Conservation (phyloP, 2,329 filamentous ascomycete species). For the Colletotrichum truncatum region DNA sequence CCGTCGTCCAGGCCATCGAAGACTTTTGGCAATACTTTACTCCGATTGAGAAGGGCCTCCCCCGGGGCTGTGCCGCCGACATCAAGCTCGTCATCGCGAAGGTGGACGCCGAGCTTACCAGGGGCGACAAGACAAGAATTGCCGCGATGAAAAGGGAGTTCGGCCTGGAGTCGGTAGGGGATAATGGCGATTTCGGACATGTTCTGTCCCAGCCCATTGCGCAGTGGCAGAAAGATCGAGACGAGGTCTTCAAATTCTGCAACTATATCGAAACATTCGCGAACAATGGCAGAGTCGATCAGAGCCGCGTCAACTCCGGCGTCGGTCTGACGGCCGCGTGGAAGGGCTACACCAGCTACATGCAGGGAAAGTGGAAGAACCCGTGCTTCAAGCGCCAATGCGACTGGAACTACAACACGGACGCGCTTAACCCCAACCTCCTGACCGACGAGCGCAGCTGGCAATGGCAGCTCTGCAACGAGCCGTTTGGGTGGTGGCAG, state of each 20-base stretch:
- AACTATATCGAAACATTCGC: slow-evolving; percentile 4
- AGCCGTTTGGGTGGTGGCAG: slow-evolving; percentile 25
- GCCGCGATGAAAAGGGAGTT: slow-evolving; percentile 23
- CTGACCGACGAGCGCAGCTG: neutral
- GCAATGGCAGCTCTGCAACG: slow-evolving; percentile 28
- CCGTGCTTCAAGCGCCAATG: neutral
- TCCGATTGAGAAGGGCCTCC: slow-evolving; percentile 48
- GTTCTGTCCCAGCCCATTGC: slow-evolving; percentile 10
- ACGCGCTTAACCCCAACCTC: neutral
- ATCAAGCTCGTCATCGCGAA: slow-evolving; percentile 55
- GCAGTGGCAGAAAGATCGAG: neutral
- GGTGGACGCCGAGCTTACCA: slow-evolving; percentile 49
- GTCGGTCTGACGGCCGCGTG: slow-evolving; percentile 5
- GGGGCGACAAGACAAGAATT: neutral
- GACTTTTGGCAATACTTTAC: slow-evolving; percentile 59
- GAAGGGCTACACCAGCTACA: neutral
- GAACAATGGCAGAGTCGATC: neutral
- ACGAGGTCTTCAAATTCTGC: slow-evolving; percentile 5
- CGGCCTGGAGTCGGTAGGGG: neutral
- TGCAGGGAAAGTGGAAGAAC: neutral
- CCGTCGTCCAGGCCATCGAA: slow-evolving; percentile 55
- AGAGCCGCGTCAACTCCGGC: neutral
- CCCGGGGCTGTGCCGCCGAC: slow-evolving; percentile 52
- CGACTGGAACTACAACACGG: neutral
- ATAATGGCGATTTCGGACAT: slow-evolving; percentile 13